Evolutionary conservation across 768 basidiomycete species (phyloP).

Genomic region (Russula ochroleuca): DNA sequence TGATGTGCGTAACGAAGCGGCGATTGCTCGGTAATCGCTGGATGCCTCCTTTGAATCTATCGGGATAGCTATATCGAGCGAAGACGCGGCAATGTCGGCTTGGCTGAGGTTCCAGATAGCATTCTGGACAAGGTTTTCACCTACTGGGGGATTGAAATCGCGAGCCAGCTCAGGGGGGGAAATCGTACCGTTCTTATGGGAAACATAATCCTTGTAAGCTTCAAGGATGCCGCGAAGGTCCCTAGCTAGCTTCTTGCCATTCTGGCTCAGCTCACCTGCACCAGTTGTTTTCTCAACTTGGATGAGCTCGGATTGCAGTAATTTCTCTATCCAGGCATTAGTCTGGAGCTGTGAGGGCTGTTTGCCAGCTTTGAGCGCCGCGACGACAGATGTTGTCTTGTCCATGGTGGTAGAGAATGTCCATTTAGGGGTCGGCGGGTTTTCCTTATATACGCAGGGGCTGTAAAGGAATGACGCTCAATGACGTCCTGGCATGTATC

Average conservation of each 20-base stretch:
- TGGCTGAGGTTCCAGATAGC: conserved; percentile 61
- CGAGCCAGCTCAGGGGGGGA: not conserved
- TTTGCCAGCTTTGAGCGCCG: conserved; percentile 68
- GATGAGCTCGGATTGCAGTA: conserved; percentile 47
- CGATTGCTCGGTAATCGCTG: conserved; percentile 49
- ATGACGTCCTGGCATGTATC: conserved; percentile 20
- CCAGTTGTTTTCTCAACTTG: conserved; percentile 40
- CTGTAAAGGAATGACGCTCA: not conserved
- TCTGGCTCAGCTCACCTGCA: conserved; percentile 47
- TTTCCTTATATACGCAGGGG: conserved; percentile 9
- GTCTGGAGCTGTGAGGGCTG: conserved; percentile 60
- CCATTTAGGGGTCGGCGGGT: not conserved
- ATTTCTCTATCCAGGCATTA: conserved; percentile 50
- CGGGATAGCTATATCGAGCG: conserved; percentile 33
- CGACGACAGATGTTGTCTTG: conserved; percentile 54
- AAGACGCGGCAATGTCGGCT: conserved; percentile 45
- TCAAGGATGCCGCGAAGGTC: conserved; percentile 51
- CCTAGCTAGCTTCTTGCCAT: conserved; percentile 49
- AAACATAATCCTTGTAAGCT: conserved; percentile 52
- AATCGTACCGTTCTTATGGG: conserved; percentile 54
- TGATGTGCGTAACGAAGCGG: conserved; percentile 47
- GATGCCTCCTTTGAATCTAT: conserved; percentile 44
- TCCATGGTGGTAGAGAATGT: conserved; percentile 46
- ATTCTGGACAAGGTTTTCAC: conserved; percentile 60
- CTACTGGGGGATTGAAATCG: conserved; percentile 35